Evolutionary conservation across 441 rosid genomes (phyloP).

Genomic region (Jatropha podagrica): DNA sequence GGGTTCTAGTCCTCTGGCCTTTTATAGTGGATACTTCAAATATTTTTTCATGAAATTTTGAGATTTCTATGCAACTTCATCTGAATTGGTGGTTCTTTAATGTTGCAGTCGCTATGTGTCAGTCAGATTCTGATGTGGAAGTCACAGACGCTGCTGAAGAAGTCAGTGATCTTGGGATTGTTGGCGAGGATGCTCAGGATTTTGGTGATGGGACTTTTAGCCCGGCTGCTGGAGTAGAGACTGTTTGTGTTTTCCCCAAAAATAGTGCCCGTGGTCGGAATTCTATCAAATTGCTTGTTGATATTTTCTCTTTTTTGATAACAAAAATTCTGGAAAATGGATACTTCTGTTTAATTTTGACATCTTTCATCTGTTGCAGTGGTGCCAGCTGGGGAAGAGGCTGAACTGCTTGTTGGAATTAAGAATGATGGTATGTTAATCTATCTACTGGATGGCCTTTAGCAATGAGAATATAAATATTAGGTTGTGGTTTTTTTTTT

Average conservation of each 20-base stretch:
- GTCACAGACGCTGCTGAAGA: constrained; percentile 51
- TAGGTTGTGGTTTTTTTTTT: constrained; percentile 2
- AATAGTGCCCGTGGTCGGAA: constrained; percentile 68
- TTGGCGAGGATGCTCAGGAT: constrained; percentile 76
- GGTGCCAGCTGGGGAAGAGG: constrained; percentile 86
- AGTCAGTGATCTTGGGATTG: constrained; percentile 65
- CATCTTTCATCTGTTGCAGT: constrained; percentile 41
- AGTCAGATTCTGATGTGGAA: constrained; percentile 59
- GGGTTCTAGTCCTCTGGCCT: not conserved
- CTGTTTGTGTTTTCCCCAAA: constrained; percentile 77
- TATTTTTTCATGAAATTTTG: not conserved
- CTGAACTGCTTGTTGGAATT: constrained; percentile 81
- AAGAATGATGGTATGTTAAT: constrained; percentile 75
- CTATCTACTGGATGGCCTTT: constrained; percentile 12
- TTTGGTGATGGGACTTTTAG: constrained; percentile 52
- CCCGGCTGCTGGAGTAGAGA: constrained; percentile 77
- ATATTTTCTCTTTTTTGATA: not conserved
- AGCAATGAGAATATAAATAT: constrained; percentile 3
- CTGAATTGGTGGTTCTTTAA: constrained; percentile 7
- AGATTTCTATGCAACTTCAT: not conserved
- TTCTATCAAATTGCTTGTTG: not conserved
- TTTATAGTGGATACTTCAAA: not conserved
- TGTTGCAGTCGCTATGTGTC: constrained; percentile 69
- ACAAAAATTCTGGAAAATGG: not conserved
- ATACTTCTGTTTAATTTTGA: not conserved